A percentile compares a stretch with the other conserved stretches of the same genome.
Evolutionary conservation across 83 land plant species (phyloP).

Genomic region (Larix sibirica): DNA sequence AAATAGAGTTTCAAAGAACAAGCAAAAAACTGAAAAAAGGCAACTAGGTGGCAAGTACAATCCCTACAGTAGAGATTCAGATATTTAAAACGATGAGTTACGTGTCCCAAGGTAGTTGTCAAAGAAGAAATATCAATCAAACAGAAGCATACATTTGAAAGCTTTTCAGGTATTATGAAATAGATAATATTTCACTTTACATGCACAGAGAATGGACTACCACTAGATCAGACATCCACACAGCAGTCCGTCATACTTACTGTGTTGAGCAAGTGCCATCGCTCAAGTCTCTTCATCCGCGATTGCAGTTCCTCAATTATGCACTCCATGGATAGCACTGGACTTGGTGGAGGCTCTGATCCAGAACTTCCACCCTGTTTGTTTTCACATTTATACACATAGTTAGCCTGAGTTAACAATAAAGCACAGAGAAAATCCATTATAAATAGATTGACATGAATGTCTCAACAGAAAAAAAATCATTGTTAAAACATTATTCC

Average conservation of each 20-base stretch:
- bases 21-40: too few relatives aligned
- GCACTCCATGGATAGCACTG: slow-evolving; percentile 13
- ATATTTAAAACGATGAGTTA: background rate
- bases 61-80: background rate
- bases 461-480: background rate
- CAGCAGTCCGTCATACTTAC: slow-evolving; percentile 6
- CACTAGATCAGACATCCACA: background rate
- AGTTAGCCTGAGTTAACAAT: background rate
- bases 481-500: background rate
- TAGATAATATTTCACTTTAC: background rate
- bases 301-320: slow-evolving; percentile 18
- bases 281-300: slow-evolving; percentile 15
- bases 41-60: background rate
- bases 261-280: slow-evolving; percentile 18
- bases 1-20: background rate
- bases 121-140: background rate
- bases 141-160: background rate
- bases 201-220: background rate
- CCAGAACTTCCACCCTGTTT: slow-evolving; percentile 7
- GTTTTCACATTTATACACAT: background rate
- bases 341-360: slow-evolving; percentile 12
- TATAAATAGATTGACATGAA: background rate
- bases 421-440: background rate
- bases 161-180: background rate
- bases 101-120: background rate